Evolutionary conservation across 139 green algal genomes (phyloP).

Genomic region (Spirogloea muscicola): DNA sequence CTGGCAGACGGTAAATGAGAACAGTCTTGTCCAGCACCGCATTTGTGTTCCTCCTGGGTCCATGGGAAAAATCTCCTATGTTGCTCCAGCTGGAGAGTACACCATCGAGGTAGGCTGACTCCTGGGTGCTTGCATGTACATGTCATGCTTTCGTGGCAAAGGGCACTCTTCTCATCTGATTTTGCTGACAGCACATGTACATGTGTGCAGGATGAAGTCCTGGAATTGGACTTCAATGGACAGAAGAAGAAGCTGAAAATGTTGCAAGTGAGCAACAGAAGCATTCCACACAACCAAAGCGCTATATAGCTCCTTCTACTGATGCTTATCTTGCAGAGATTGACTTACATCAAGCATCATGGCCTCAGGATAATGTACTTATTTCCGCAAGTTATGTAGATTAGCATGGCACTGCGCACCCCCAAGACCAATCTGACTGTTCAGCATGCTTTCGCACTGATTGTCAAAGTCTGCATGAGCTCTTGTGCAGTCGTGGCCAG

Average conservation of each 20-base stretch:
- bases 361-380: no score
- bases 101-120: conserved; percentile 56
- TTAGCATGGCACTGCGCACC: no score
- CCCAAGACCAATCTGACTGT: no score
- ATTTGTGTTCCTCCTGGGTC: conserved; percentile 87
- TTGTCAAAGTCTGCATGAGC: no score
- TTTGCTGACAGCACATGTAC: no score
- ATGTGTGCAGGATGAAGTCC: conserved; percentile 66
- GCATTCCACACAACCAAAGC: no score
- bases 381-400: no score
- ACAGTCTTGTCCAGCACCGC: conserved; percentile 87
- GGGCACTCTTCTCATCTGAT: neutral
- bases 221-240: conserved; percentile 96
- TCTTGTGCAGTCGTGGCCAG: conserved; percentile 90
- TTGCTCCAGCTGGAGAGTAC: conserved; percentile 88
- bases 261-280: conserved; percentile 68
- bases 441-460: no score
- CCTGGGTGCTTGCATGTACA: neutral
- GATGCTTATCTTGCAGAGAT: no score
- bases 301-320: no score
- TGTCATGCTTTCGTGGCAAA: no score
- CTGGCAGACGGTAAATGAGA: conserved; percentile 83
- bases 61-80: conserved; percentile 81
- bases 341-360: no score
- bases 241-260: conserved; percentile 92